Percentiles rank a stretch among this genome's conserved stretches.
Evolutionary conservation across 768 basidiomycete species (phyloP).

Genomic region (Boletus reticuloceps): DNA sequence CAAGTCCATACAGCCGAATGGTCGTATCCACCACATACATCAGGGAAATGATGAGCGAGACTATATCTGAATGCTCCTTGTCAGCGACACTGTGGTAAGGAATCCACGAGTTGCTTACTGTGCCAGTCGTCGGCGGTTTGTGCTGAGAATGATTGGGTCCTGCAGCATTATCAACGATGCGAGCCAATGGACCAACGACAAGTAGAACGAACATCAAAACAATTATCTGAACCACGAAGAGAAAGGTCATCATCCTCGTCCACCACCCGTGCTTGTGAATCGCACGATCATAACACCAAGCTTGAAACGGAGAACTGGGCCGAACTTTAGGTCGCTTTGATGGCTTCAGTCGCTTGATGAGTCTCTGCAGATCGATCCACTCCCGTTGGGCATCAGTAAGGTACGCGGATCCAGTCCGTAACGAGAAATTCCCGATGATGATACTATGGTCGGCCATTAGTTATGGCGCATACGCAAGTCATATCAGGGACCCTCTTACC

Average conservation of each 20-base stretch:
- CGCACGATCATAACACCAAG: constrained; percentile 93
- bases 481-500: constrained; percentile 45
- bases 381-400: constrained; percentile 84
- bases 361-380: constrained; percentile 91
- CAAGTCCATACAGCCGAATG: constrained; percentile 81
- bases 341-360: constrained; percentile 83
- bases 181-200: not conserved
- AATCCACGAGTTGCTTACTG: constrained; percentile 42
- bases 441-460: constrained; percentile 54
- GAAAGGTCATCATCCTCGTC: constrained; percentile 72
- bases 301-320: constrained; percentile 53
- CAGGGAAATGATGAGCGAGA: constrained; percentile 72
- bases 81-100: constrained; percentile 9
- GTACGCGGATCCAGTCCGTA: constrained; percentile 82
- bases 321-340: constrained; percentile 71
- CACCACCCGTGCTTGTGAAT: constrained; percentile 93
- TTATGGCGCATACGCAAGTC: not conserved
- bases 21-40: constrained; percentile 75
- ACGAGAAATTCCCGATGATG: constrained; percentile 91
- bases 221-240: constrained; percentile 81
- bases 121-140: constrained; percentile 51
- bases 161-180: constrained; percentile 28
- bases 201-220: constrained; percentile 65
- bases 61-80: constrained; percentile 48
- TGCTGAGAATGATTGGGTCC: constrained; percentile 76